A percentile compares a stretch with the other conserved stretches of the same genome.
Conservation (phyloP, 2,329 filamentous ascomycete species). For the Pestalotiopsis fici region DNA sequence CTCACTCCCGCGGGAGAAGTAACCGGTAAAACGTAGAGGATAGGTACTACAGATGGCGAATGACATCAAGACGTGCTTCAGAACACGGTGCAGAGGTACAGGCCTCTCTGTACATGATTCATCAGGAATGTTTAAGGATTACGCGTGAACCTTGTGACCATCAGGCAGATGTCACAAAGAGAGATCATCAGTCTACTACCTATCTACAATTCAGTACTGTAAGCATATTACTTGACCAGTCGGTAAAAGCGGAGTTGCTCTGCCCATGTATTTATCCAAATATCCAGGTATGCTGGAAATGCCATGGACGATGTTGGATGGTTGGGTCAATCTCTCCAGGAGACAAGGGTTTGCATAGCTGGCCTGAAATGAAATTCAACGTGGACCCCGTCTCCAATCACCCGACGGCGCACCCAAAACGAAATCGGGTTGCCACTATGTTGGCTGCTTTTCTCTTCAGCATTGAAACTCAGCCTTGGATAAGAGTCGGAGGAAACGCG, state of each 20-base stretch:
- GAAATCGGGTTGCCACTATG: not conserved
- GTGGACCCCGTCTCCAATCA: not conserved
- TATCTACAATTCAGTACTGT: not conserved
- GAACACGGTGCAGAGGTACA: no score
- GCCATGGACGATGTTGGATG: not conserved
- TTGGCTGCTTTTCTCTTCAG: not conserved
- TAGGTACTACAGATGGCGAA: no score
- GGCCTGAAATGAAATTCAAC: not conserved
- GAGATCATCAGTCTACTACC: no score
- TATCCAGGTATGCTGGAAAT: not conserved
- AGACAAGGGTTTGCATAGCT: not conserved
- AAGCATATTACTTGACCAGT: not conserved
- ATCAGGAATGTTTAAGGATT: no score
- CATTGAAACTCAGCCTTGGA: not conserved
- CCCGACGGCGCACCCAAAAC: not conserved
- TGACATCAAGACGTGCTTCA: no score
- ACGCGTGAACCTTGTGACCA: no score
- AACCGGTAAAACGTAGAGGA: no score
- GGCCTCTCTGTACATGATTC: no score
- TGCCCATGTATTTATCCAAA: conserved; percentile 2
- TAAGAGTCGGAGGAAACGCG: not conserved
- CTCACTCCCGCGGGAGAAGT: no score
- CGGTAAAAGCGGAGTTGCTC: not conserved
- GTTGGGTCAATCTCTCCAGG: not conserved
- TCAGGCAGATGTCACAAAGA: no score